A percentile compares a stretch with the other conserved stretches of the same genome.
phyloP scores from a whole-genome alignment of 192 early-diverging fungal genomes.

The Lobosporangium transversale region DNA sequence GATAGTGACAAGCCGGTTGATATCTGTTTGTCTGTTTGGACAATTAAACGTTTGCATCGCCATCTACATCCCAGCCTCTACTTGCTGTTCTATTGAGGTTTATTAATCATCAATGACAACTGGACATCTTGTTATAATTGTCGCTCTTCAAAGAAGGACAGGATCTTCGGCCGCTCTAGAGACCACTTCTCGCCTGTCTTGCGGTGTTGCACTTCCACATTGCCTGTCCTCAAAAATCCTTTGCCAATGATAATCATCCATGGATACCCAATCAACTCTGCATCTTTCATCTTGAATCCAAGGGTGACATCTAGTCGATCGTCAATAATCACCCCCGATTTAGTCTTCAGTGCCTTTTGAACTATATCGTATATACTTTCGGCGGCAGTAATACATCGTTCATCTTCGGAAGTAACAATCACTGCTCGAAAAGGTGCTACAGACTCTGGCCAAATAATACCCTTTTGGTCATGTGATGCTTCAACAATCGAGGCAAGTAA shows the following conservation, averaged over 20 bases:
- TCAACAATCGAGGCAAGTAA: conserved; percentile 83
- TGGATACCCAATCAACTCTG: conserved; percentile 85
- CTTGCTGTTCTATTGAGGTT: no score
- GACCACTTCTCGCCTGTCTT: conserved; percentile 47
- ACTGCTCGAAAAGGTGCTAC: conserved; percentile 82
- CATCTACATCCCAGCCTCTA: no score
- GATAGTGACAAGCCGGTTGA: no score
- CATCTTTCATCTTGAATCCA: conserved; percentile 86
- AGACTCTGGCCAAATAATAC: conserved; percentile 82
- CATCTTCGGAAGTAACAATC: conserved; percentile 69
- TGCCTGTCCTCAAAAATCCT: conserved; percentile 56
- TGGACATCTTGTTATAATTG: not conserved
- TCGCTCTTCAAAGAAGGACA: conserved; percentile 26
- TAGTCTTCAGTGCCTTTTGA: conserved; percentile 15
- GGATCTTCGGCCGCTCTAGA: conserved; percentile 30
- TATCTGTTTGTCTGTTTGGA: no score
- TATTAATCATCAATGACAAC: no score
- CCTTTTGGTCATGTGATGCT: conserved; percentile 67
- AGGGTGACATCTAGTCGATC: conserved; percentile 71
- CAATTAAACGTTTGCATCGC: no score
- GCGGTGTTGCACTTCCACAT: conserved; percentile 63
- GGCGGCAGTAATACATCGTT: conserved; percentile 28
- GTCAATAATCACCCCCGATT: conserved; percentile 69
- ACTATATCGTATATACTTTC: conserved; percentile 62
- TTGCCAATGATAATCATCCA: conserved; percentile 80